Evolutionary conservation across 164 flowering plant species (phyloP).

Genomic region (Vitis riparia): DNA sequence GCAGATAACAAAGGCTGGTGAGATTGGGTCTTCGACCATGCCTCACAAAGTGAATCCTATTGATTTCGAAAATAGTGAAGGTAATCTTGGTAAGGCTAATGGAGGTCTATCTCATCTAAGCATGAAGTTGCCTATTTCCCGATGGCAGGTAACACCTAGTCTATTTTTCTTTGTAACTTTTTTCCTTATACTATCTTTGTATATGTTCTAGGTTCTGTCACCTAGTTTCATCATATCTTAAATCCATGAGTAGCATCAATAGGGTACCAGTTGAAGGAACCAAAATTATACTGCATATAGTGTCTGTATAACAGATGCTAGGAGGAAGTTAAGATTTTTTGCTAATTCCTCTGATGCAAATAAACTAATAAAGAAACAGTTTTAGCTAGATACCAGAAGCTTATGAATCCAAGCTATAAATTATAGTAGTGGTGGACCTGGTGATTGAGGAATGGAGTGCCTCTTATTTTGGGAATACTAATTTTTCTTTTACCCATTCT

Average conservation of each 20-base stretch:
- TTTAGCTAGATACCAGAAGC: neutral
- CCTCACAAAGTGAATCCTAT: constrained; percentile 99
- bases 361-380: neutral
- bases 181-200: neutral
- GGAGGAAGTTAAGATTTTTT: no score
- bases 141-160: constrained; percentile 72
- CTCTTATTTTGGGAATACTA: neutral
- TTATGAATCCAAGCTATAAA: neutral
- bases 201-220: neutral
- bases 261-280: neutral
- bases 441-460: neutral
- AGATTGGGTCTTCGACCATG: constrained; percentile 99
- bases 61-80: constrained; percentile 98
- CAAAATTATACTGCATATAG: neutral
- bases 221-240: neutral
- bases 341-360: no score
- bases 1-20: constrained; percentile 93
- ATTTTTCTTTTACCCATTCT: neutral
- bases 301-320: no score
- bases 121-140: constrained; percentile 86
- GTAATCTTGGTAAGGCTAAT: constrained; percentile 88
- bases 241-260: neutral
- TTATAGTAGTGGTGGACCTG: neutral
- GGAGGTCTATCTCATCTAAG: constrained; percentile 66
- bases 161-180: neutral